phyloP scores from a whole-genome alignment of 2,329 filamentous ascomycete species.

The Thielaviopsis punctulata region DNA sequence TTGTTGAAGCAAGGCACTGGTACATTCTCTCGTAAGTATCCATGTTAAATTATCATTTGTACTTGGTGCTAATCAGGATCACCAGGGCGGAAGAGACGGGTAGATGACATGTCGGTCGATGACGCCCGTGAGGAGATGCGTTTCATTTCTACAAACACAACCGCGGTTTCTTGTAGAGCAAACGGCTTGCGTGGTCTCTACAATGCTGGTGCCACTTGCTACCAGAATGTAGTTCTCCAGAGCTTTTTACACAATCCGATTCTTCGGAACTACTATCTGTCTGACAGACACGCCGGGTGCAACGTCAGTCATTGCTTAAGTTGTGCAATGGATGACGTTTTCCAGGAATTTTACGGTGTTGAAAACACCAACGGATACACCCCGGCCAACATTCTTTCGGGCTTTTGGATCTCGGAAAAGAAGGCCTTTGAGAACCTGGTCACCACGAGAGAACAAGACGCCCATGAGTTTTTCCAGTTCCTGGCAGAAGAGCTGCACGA shows the following conservation, averaged over 20 bases:
- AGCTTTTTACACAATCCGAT: slow-evolving; percentile 87
- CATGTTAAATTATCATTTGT: background rate
- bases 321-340: slow-evolving; percentile 58
- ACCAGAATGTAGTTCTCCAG: slow-evolving; percentile 91
- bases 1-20: slow-evolving; percentile 52
- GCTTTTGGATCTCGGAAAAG: slow-evolving; percentile 75
- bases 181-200: slow-evolving; percentile 83
- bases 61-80: slow-evolving; percentile 8
- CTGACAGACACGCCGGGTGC: slow-evolving; percentile 73
- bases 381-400: slow-evolving; percentile 72
- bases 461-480: slow-evolving; percentile 94
- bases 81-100: slow-evolving; percentile 54
- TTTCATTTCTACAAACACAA: slow-evolving; percentile 64
- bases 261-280: slow-evolving; percentile 79
- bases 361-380: slow-evolving; percentile 82
- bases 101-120: slow-evolving; percentile 51
- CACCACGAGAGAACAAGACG: slow-evolving; percentile 89
- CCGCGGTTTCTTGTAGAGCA: slow-evolving; percentile 63
- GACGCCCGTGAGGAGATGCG: slow-evolving; percentile 53
- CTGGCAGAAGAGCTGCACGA: slow-evolving; percentile 81
- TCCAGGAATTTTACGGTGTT: slow-evolving; percentile 51
- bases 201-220: slow-evolving; percentile 97
- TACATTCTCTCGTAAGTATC: slow-evolving; percentile 40
- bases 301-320: slow-evolving; percentile 43
- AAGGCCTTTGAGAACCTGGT: slow-evolving; percentile 57